Evolutionary conservation across 208 protist species (phyloP).

Genomic region (Porcisia hertigi): DNA sequence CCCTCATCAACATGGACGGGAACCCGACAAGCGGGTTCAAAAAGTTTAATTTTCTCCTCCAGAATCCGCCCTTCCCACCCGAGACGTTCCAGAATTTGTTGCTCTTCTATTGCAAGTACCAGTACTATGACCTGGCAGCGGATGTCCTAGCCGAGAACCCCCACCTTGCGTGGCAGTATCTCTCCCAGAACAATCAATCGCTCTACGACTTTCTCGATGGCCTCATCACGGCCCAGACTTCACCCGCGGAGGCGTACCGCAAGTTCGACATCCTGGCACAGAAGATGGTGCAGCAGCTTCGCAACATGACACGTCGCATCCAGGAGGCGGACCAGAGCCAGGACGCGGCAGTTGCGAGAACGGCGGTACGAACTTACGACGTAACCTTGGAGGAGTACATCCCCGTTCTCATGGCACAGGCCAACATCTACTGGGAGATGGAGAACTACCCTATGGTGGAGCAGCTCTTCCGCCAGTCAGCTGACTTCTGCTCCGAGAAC

Average conservation of each 20-base stretch:
- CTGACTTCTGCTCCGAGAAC: conserved; percentile 96
- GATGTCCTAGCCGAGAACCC: conserved; percentile 96
- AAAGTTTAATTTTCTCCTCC: conserved; percentile 97
- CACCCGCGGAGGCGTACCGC: conserved; percentile 95
- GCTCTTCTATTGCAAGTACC: conserved; percentile 96
- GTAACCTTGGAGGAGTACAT: conserved; percentile 95
- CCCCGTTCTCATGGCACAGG: conserved; percentile 95
- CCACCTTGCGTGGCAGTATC: conserved; percentile 94
- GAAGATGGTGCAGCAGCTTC: conserved; percentile 94
- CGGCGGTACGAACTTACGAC: conserved; percentile 92
- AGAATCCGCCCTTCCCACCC: conserved; percentile 94
- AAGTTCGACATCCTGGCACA: conserved; percentile 96
- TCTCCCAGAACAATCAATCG: conserved; percentile 90
- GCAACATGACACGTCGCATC: conserved; percentile 94
- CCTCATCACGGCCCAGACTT: conserved; percentile 94
- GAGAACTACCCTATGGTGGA: conserved; percentile 96
- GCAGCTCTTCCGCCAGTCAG: conserved; percentile 94
- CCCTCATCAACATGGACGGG: conserved; percentile 96
- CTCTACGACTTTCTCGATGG: conserved; percentile 97
- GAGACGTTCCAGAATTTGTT: conserved; percentile 98
- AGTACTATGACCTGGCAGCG: conserved; percentile 96
- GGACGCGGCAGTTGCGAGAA: conserved; percentile 86
- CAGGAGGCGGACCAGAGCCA: conserved; percentile 93
- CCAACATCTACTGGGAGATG: conserved; percentile 98
- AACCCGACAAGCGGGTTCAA: conserved; percentile 94